Base-by-base conservation (phyloP, 2,329 filamentous ascomycete species). In the Harringtonia aguacate region DNA sequence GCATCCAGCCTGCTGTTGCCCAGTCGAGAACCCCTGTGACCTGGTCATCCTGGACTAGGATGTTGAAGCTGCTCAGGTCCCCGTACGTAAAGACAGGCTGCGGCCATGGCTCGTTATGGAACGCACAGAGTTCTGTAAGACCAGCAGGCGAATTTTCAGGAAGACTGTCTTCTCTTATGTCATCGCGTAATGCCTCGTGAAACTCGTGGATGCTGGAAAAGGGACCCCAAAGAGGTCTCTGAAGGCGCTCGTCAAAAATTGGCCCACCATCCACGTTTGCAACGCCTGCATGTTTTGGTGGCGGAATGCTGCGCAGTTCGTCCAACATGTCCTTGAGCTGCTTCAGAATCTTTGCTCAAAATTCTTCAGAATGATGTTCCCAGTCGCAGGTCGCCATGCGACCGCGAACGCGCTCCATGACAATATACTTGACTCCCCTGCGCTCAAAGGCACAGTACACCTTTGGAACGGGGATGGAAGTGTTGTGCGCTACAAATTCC, bases 41-140 rank as follows among this genome's bases (percentile, higher is more conserved):
- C 14, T 61, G 55, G 20, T 63, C 62, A 2, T 58, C 62, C 3
- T 55, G 48, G 3, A 62, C 56, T 7, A 72, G 44, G 22, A 73
- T 67, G 42, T 73, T 73, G 4, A 62, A 50, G 5, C 59, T 60
- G n/a, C 71, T 6, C 78, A 80, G 61, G 77, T 74, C 52, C 74
- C 72, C 12, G 64, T 78, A 59, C 61, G 75, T 50, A 70, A 68
- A 18, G 72, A 78, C 52, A 3, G 36, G 27, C 3, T 31, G 4
- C 3, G 24, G 31, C 13, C 28, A 46, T 9, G 37, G 45, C 1
- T 24, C 18, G 14, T 46, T 22, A 21, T 46, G 36, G 6, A 34
- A 36, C 2, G 17, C 33, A 10, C n/a, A n/a, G n/a, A n/a, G 24
- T 27, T 6, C 24, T 10, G 6, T 27, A 10, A 10, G 24, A 10